phyloP scores from a whole-genome alignment of 176 grass and related monocot species.

The Tuctoria greenei region DNA sequence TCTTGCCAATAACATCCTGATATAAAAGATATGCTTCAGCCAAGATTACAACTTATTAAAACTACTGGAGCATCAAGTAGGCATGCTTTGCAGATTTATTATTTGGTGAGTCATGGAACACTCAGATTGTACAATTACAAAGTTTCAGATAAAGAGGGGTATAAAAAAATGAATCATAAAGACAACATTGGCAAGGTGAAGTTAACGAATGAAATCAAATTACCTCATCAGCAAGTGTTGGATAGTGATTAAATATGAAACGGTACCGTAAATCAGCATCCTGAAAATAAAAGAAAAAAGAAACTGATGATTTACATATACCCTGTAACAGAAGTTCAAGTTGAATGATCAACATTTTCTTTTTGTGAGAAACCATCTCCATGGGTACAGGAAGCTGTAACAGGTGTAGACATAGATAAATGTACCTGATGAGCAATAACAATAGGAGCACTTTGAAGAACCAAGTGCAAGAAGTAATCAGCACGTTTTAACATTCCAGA shows the following conservation, averaged over 20 bases:
- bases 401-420: slow-evolving; percentile 15
- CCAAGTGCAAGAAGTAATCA: slow-evolving; percentile 95
- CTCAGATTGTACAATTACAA: not conserved
- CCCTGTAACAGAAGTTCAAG: not conserved
- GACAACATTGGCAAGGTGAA: not conserved
- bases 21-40: slow-evolving; percentile 26
- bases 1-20: slow-evolving; percentile 97
- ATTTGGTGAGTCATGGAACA: not conserved
- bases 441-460: slow-evolving; percentile 88
- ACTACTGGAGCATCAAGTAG: slow-evolving; percentile 2
- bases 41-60: slow-evolving; percentile 27
- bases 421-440: slow-evolving; percentile 95
- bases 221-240: slow-evolving; percentile 92
- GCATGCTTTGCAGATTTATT: not conserved
- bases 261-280: slow-evolving; percentile 83
- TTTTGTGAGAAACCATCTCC: not conserved
- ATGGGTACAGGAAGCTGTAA: slow-evolving; percentile 16
- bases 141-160: slow-evolving; percentile 4
- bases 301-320: slow-evolving; percentile 14
- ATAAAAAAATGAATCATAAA: slow-evolving; percentile 25
- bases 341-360: not conserved
- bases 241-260: slow-evolving; percentile 98
- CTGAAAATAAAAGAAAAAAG: slow-evolving; percentile 46
- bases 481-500: slow-evolving; percentile 73
- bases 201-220: slow-evolving; percentile 5